Base-by-base conservation (phyloP, 1,284 basidiomycete species). In the Earliella scabrosa region DNA sequence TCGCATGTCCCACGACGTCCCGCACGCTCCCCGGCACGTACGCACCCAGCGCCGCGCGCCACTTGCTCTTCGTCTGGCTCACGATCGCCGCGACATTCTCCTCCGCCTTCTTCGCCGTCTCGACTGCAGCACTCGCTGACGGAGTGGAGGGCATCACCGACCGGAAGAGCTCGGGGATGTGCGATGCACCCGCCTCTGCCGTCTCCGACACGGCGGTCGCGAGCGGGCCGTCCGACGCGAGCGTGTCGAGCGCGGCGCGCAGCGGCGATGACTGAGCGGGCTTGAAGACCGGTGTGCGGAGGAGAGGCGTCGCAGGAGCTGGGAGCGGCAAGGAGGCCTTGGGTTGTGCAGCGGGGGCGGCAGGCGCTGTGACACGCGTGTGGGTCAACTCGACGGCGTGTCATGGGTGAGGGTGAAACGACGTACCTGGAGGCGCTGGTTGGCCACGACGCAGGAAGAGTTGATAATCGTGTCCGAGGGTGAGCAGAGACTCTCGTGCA, bases 381-480 rank as follows among this genome's bases (percentile, higher is more conserved):
- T 45, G 23, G 40, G 14, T 40, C 14, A 4, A 50, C 13, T 34
- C 26, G 14, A n/a, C n/a, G n/a, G n/a, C n/a, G n/a, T n/a, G n/a
- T n/a, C n/a, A n/a, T n/a, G n/a, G n/a, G n/a, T n/a, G n/a, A n/a
- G n/a, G 10, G 44, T 34, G 20, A 20, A 32, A 61, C n/a, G n/a
- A n/a, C 66, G 26, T 56, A 73, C 72, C 62, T 55, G 68, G 53
- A 6, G 66, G 43, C n/a, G 63, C 62, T 10, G 79, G 76, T 32
- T 75, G 70, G 1, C 88, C 88, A 20, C 79, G 73, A 2, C 78
- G 74, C 4, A 84, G 67, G 36, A 90, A 73, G 1, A 77, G 71
- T 56, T 86, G 83, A 61, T 89, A 89, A 66, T 92, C 88, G 1
- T 75, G 70, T 5, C 86, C 89, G 1, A 93, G 75, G 9, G 80